A percentile compares a stretch with the other conserved stretches of the same genome.
phyloP scores from a whole-genome alignment of 306 rosid genomes.

The Benincasa hispida region DNA sequence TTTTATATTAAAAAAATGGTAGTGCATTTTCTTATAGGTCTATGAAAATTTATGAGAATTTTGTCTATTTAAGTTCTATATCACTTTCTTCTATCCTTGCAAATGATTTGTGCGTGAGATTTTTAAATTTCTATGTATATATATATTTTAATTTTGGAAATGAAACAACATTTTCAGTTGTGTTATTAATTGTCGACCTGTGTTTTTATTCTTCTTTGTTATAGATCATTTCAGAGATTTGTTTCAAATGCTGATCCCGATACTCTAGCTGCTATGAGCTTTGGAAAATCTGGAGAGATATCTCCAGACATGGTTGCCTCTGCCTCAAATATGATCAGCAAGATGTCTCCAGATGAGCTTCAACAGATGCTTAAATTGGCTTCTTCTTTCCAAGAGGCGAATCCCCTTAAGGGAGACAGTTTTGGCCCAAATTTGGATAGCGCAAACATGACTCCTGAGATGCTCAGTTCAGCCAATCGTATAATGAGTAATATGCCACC shows the following conservation, averaged over 20 bases:
- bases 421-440: slow-evolving; percentile 22
- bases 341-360: slow-evolving; percentile 82
- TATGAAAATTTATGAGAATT: neutral
- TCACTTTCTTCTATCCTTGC: neutral
- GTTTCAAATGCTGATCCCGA: slow-evolving; percentile 63
- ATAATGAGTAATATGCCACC: slow-evolving; percentile 77
- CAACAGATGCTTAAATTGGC: slow-evolving; percentile 72
- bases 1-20: neutral
- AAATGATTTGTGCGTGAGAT: neutral
- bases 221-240: slow-evolving; percentile 74
- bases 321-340: slow-evolving; percentile 65
- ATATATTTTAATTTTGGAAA: neutral
- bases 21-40: neutral
- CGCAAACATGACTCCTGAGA: slow-evolving; percentile 63
- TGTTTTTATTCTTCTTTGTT: neutral
- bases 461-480: slow-evolving; percentile 72
- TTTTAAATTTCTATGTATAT: too few species aligned
- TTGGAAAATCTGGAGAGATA: slow-evolving; percentile 47
- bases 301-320: slow-evolving; percentile 73
- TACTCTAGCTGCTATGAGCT: slow-evolving; percentile 50
- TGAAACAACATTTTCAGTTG: neutral
- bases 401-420: slow-evolving; percentile 33
- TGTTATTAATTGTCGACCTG: neutral
- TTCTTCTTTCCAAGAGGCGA: slow-evolving; percentile 54
- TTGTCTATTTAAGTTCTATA: neutral